Evolutionary conservation across 192 early-diverging fungal species (phyloP), one percentile per base, ranked within the genome.

Genomic region (Diversispora epigaea): DNA sequence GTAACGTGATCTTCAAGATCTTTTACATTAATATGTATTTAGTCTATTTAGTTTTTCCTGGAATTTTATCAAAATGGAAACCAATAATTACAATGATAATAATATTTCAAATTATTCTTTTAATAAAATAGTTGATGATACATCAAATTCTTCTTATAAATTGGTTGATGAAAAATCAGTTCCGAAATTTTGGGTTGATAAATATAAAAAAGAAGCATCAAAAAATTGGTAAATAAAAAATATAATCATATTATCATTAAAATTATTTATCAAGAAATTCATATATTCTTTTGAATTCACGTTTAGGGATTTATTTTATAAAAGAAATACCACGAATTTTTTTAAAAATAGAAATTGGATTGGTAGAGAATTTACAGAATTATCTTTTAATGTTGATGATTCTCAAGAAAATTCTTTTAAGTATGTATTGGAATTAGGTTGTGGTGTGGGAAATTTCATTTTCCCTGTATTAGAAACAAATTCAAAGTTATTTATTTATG

Each of bases 321-420:
- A 93, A 73, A 89, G 93, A 79, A 93, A 95, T 60, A 87, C 90
- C 9, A 94, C 93, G 57, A 94, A 93, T 64, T 99, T 99, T 79
- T 99, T 96, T 86, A 97, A 97, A 79, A 96, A 99, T 84, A 84
- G 98, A 44, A 92, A 98, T 81, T 99, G 98, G 98, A 93, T 94
- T 6, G 93, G 93, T 75, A 83, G 95, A 4, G 98, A 98, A 80
- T 99, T 98, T 82, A 87, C 90, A 43, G 94, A 97, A 77, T 80
- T 97, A 22, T 55, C 41, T 3, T 40, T 75, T 14, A 11, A 77
- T 39, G 45, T 6, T n/a, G 55, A 32, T 47, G 14, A n/a, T 44
- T n/a, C 15, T 4, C 21, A 69, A 32, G 15, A 69, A 73, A 3
- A 63, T 41, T 55, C 49, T 45, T 58, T 61, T 15, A 61, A 82